A percentile compares a stretch with the other conserved stretches of the same genome.
phyloP scores from a whole-genome alignment of 768 basidiomycete genomes.

The Sistotremastrum niveocremeum region DNA sequence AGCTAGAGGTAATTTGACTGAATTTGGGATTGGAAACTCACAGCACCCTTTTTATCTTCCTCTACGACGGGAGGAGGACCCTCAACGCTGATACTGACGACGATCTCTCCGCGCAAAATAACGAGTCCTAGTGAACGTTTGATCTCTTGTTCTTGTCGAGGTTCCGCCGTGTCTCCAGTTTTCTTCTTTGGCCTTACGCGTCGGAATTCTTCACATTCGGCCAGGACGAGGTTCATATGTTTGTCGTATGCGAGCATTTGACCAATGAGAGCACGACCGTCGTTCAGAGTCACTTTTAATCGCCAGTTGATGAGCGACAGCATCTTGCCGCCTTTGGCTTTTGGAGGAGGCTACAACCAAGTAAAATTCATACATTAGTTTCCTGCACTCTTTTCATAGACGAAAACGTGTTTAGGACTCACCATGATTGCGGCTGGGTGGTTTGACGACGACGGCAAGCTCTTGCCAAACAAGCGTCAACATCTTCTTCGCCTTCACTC shows the following conservation, averaged over 20 bases:
- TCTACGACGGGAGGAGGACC: conserved; percentile 87
- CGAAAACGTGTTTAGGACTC: not conserved
- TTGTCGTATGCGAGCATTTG: conserved; percentile 99
- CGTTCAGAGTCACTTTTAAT: conserved; percentile 93
- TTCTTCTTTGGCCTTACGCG: conserved; percentile 89
- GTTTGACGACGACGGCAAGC: conserved; percentile 11
- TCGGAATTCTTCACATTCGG: conserved; percentile 97
- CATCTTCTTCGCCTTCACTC: not conserved
- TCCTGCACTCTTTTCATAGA: not conserved
- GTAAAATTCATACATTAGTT: conserved; percentile 7
- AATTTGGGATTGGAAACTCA: conserved; percentile 22
- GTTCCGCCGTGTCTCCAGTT: conserved; percentile 50
- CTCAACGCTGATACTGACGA: conserved; percentile 89
- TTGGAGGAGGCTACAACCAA: conserved; percentile 68
- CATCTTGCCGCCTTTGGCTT: conserved; percentile 98
- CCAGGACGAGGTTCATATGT: conserved; percentile 98
- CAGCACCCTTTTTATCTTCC: conserved; percentile 77
- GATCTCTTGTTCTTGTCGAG: conserved; percentile 77
- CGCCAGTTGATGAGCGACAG: conserved; percentile 95
- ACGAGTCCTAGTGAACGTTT: conserved; percentile 95
- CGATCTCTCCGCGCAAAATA: conserved; percentile 90
- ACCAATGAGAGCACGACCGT: conserved; percentile 88
- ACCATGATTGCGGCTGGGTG: conserved; percentile 9
- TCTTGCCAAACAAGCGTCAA: conserved; percentile 23
- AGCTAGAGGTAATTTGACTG: conserved; percentile 3